Base-by-base conservation (phyloP, 1,139 yeast species). In the Magnusiomyces paraingens region DNA sequence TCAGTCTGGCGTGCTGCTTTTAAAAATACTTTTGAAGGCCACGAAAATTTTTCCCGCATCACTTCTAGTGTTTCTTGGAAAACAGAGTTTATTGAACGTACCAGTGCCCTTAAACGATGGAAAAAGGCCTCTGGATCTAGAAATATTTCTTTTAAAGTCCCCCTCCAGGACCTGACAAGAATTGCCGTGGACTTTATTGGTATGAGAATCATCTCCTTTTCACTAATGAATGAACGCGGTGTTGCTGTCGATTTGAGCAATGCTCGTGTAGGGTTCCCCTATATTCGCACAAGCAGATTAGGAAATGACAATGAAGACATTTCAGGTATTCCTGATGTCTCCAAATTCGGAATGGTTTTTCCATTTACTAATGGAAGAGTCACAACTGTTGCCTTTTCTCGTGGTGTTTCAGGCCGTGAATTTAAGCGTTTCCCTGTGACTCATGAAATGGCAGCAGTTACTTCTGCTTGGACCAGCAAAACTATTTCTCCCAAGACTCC, bases 1-100 rank as follows among this genome's bases (percentile, higher is more conserved):
- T 59, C 64, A 2, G 62, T 68, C 22, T 70, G 73, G 73, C 57
- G 67, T 46, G 64, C 62, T 26, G 62, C 64, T 20, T 70, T 65
- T 51, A 46, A 20, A 17, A 55, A 53, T 40, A 51, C 53, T 39
- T 65, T 56, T 51, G 66, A 63, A 29, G 58, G 61, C 4, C 39
- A 14, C 10, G 22, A 42, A 1, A 49, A 54, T 29, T 64, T 69
- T 51, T 65, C 66, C 44, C 62, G 70, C 21, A 62, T 66, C 3
- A 57, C 64, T 21, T 54, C 63, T 35, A 59, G 66, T 43, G 50
- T 61, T 39, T 58, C 58, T 42, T 69, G 73, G 73, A 62, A 70
- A 32, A 58, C 64, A 4, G 73, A 69, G 58, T 58, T 63, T 15
- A 56, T 66, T 42, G 49, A 57, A 4, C 64, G 73, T 8, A 55